Base-by-base conservation (phyloP, 2,329 filamentous ascomycete species). In the Pseudopyricularia cyperi region DNA sequence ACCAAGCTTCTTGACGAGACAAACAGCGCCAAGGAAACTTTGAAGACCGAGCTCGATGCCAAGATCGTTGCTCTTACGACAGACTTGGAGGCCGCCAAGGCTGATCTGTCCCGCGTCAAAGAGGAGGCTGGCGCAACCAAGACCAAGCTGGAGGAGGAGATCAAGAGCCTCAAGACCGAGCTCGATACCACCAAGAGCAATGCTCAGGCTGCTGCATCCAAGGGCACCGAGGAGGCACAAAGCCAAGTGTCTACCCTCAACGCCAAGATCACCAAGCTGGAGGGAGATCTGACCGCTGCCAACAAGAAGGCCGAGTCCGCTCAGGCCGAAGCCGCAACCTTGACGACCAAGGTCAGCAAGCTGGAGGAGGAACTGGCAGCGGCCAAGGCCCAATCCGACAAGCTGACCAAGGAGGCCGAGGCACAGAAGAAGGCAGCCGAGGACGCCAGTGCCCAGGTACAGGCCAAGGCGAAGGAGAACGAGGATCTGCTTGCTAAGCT, bases 21-120 rank as follows among this genome's bases (percentile, higher is more conserved):
- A 19, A 53, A 44, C 47, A 33, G 15, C 11, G 33, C 52, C 34
- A 50, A 50, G 30, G 52, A 48, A 12, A 28, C 46, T 7, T 33
- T 49, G 33, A 46, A 49, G 46, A 24, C 46, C 19, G 52, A 53
- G 35, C 52, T 53, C 2, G 47, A 53, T 26, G 46, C 46, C 52
- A 53, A 53, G 52, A 50, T 53, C 22, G 28, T 26, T 30, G 24
- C 52, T 24, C 15, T 53, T 22, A 42, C 47, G 9, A 11, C 33
- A 4, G 52, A 53, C 17, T 39, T 51, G 6, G 39, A 46, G 8
- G 39, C 50, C 28, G 50, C 50, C 50, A 42, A 42, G 30, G 24
- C 51, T 24, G 51, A 52, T 17, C 44, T 32, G n/a, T 46, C 50
- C 12, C 46, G 42, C 32, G 50, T 42, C 19, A 46, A 46, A 2